Percentiles rank a stretch among this genome's conserved stretches.
Conservation (phyloP, 805 yeast species). For the Metschnikowia chrysomelidarum region DNA sequence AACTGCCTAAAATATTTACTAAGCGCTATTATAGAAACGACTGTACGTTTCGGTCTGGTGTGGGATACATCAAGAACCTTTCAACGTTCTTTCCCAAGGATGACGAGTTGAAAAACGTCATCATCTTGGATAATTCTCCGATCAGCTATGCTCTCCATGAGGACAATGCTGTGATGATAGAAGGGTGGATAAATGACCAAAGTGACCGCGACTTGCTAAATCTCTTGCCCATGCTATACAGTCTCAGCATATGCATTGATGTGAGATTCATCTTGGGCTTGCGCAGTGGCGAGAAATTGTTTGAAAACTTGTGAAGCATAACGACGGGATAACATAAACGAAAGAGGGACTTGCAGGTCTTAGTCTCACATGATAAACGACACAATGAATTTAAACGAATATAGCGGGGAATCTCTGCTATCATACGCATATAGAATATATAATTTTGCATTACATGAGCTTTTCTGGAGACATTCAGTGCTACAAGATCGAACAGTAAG, state of each 20-base stretch:
- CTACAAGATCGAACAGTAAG: too few species aligned
- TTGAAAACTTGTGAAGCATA: slow-evolving; percentile 32
- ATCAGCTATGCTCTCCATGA: slow-evolving; percentile 80
- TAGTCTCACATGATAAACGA: too few species aligned
- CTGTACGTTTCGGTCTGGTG: slow-evolving; percentile 74
- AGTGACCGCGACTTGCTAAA: slow-evolving; percentile 80
- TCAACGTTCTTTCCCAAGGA: slow-evolving; percentile 54
- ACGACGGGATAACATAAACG: too few species aligned
- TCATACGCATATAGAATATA: too few species aligned
- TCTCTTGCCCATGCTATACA: slow-evolving; percentile 73
- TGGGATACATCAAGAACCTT: slow-evolving; percentile 68
- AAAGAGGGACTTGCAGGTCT: too few species aligned
- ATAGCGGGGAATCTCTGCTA: too few species aligned
- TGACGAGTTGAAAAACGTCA: slow-evolving; percentile 62
- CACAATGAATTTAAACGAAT: too few species aligned
- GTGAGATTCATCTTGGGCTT: slow-evolving; percentile 76
- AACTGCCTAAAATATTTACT: slow-evolving; percentile 38
- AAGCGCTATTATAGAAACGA: slow-evolving; percentile 74
- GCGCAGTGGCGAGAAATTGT: slow-evolving; percentile 66
- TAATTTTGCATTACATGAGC: too few species aligned
- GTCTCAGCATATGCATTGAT: slow-evolving; percentile 77
- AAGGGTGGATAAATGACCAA: slow-evolving; percentile 99
- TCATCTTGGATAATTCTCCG: slow-evolving; percentile 92
- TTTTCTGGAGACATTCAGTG: too few species aligned
- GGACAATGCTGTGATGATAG: slow-evolving; percentile 87